Conservation (phyloP, 805 yeast species). For the Wickerhamiella sergipiensis region DNA sequence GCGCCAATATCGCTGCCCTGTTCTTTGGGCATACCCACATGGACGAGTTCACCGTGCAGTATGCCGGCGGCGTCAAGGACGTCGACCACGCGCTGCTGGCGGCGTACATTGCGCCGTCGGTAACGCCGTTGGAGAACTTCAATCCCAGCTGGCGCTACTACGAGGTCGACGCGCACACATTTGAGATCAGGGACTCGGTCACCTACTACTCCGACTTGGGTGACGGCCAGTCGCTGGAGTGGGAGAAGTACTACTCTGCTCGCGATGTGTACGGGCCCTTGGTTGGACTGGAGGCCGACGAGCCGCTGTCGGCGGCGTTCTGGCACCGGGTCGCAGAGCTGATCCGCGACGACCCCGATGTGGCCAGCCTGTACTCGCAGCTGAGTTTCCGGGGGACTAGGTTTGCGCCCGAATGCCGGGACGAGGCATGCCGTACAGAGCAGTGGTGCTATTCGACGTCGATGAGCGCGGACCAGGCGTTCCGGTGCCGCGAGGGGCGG, state of each 20-base stretch:
- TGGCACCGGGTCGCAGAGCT: slow-evolving; percentile 45
- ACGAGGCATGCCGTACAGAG: slow-evolving; percentile 23
- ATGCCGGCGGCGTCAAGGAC: slow-evolving; percentile 33
- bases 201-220: slow-evolving; percentile 46
- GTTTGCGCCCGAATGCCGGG: slow-evolving; percentile 35
- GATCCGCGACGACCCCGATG: slow-evolving; percentile 30
- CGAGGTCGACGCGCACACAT: slow-evolving; percentile 47
- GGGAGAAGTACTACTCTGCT: slow-evolving; percentile 54
- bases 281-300: slow-evolving; percentile 41
- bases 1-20: slow-evolving; percentile 50
- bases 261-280: slow-evolving; percentile 37
- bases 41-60: slow-evolving; percentile 52
- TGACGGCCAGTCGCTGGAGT: slow-evolving; percentile 35
- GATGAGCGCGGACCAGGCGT: slow-evolving; percentile 21
- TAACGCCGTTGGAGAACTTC: slow-evolving; percentile 44
- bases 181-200: slow-evolving; percentile 44
- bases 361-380: slow-evolving; percentile 37
- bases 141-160: slow-evolving; percentile 68
- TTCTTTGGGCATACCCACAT: slow-evolving; percentile 62
- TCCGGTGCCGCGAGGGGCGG: slow-evolving; percentile 11
- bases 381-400: slow-evolving; percentile 44
- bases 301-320: slow-evolving; percentile 55
- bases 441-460: slow-evolving; percentile 30
- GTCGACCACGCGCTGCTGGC: slow-evolving; percentile 36
- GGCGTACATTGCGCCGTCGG: slow-evolving; percentile 55